phyloP scores from a whole-genome alignment of 352 stramenopile genomes.

The Pythium rishiriense region DNA sequence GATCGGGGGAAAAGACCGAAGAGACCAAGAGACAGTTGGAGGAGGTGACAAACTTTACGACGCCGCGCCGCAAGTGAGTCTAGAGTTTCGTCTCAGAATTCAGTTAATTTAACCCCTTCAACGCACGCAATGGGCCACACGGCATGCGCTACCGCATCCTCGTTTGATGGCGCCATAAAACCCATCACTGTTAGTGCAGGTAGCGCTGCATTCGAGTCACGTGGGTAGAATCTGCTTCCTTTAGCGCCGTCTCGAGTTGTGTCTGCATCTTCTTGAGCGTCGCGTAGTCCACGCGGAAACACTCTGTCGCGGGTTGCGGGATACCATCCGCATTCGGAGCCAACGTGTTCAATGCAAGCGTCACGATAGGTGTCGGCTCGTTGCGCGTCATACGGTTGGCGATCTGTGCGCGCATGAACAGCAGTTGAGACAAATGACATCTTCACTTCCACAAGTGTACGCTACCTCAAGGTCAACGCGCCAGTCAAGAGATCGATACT shows the following conservation, averaged over 20 bases:
- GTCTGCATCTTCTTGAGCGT: constrained; percentile 64
- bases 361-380: constrained; percentile 66
- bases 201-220: constrained; percentile 76
- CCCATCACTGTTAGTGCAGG: constrained; percentile 40
- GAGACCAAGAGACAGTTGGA: constrained; percentile 78
- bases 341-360: constrained; percentile 57
- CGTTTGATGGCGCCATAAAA: not conserved
- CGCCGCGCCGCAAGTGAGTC: constrained; percentile 15
- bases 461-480: constrained; percentile 84
- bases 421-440: not conserved
- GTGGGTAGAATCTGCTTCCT: constrained; percentile 69
- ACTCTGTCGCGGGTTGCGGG: constrained; percentile 35
- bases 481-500: constrained; percentile 73
- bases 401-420: constrained; percentile 35
- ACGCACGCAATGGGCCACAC: no score
- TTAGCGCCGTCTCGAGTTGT: constrained; percentile 64
- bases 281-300: constrained; percentile 62
- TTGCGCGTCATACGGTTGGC: constrained; percentile 63
- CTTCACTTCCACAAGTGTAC: constrained; percentile 11
- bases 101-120: constrained; percentile 21
- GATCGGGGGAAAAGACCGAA: constrained; percentile 38
- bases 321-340: constrained; percentile 6
- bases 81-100: not conserved
- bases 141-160: no score
- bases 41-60: constrained; percentile 71